These are phyloP conservation scores for Trichosanthes truncata DNA, from an alignment of 306 rosid genomes.

Conservation along the genomic window DNA sequence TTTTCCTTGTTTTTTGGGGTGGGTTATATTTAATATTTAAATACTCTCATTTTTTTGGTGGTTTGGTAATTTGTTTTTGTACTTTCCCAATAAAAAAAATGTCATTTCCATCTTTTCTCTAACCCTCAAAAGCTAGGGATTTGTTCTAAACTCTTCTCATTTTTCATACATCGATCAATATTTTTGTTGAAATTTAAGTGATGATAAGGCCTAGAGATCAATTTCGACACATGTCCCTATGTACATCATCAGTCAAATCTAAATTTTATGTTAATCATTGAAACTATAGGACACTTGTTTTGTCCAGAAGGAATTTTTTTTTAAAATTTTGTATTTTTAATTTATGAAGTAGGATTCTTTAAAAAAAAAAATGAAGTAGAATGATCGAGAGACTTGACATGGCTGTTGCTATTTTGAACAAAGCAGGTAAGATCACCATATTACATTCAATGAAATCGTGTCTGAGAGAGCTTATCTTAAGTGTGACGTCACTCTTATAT, in stretches of 20 bases:
- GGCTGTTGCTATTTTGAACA: too few relatives aligned
- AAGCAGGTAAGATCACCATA: too few relatives aligned
- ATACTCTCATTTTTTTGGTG: not conserved
- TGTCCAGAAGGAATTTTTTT: not conserved
- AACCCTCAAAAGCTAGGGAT: not conserved
- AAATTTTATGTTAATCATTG: not conserved
- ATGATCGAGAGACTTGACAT: too few relatives aligned
- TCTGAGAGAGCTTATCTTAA: too few relatives aligned
- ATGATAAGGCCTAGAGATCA: not conserved
- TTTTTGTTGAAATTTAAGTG: not conserved
- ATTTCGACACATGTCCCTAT: not conserved
- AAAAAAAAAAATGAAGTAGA: too few relatives aligned
- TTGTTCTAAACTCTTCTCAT: not conserved
- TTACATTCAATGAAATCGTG: too few relatives aligned
- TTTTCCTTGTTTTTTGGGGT: not conserved
- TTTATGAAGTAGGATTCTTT: too few relatives aligned
- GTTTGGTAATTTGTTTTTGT: not conserved
- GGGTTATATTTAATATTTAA: not conserved
- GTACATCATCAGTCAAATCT: not conserved
- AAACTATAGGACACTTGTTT: too few relatives aligned
- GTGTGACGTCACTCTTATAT: too few relatives aligned
- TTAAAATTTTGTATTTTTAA: too few relatives aligned
- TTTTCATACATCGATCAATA: not conserved
- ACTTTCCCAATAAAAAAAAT: not conserved
- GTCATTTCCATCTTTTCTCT: slow-evolving; percentile 2